Evolutionary conservation across 2,329 filamentous ascomycete genomes (phyloP), one percentile per base, ranked within the genome.

Genomic region (Fusarium sp.): DNA sequence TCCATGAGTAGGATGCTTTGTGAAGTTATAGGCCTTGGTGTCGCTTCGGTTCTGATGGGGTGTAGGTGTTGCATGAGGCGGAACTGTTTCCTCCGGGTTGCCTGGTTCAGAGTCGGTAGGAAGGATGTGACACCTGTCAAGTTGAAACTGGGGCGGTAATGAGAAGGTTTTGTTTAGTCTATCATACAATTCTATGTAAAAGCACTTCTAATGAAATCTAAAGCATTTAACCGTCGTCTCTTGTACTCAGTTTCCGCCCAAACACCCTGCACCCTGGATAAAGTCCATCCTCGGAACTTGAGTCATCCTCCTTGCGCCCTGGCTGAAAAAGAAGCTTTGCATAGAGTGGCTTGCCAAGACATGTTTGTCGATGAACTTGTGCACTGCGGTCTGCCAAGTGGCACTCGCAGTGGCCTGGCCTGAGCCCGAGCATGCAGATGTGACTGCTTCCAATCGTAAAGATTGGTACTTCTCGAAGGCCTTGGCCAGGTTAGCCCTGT

Each of bases 351-450:
- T 47, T 0, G 69, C 47, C 13, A 76, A 34, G n/a, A 76, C 31
- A 10, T 71, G 54, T 18, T 67, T 70, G 16, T 76, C 71, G 2
- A 76, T 31, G 3, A 76, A 71, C 40, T 71, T 75, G 67, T 56
- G 60, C 18, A 70, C 38, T 0, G 52, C 60, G 13, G 64, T 75
- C 27, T 72, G 63, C 74, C 74, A 76, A 5, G 74, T 71, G 1
- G 74, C 67, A 1, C 22, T 72, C 2, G 74, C 68, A 3, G 61
- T 76, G 11, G 38, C 74, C 13, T 27, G 61, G 2, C 52, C 18
- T 5, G 62, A 24, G 4, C 56, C 47, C 2, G 56, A 29, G 6
- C 69, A 76, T 9, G 71, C 74, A 2, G 63, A 31, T 0, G 37
- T 47, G 2, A 75, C 74, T 4, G 56, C n/a, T 6, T 45, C 37